Percentiles rank a stretch among this genome's conserved stretches.
phyloP scores from a whole-genome alignment of 306 rosid species.

The Psophocarpus tetragonolobus region DNA sequence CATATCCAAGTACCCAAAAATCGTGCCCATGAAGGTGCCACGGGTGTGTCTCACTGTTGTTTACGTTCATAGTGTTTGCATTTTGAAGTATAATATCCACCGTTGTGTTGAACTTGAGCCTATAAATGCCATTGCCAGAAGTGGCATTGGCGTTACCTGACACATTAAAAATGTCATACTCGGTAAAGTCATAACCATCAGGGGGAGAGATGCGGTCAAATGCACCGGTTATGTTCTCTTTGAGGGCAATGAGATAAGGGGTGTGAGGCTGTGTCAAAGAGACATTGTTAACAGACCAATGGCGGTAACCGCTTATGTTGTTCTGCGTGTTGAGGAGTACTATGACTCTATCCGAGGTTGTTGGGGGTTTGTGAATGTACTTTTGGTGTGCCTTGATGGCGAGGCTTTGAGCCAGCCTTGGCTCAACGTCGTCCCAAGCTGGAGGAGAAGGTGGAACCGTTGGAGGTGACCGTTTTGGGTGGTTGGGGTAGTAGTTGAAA shows the following conservation, averaged over 20 bases:
- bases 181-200: conserved; percentile 51
- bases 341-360: conserved; percentile 65
- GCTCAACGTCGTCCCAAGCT: conserved; percentile 48
- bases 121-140: conserved; percentile 46
- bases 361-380: conserved; percentile 56
- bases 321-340: conserved; percentile 85
- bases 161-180: conserved; percentile 48
- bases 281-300: conserved; percentile 78
- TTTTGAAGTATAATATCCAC: conserved; percentile 60
- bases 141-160: conserved; percentile 52
- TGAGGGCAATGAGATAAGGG: conserved; percentile 74
- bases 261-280: conserved; percentile 70
- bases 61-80: conserved; percentile 45
- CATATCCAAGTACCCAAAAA: conserved; percentile 60
- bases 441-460: conserved; percentile 60
- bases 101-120: conserved; percentile 48
- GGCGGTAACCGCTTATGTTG: conserved; percentile 18
- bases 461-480: conserved; percentile 60
- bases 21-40: conserved; percentile 71
- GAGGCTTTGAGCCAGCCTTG: conserved; percentile 61
- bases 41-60: conserved; percentile 58
- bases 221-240: conserved; percentile 44
- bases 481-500: conserved; percentile 85
- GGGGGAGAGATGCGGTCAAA: conserved; percentile 67
- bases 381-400: conserved; percentile 60